phyloP scores from a whole-genome alignment of 106 monocot species.

The Platanthera zijinensis region DNA sequence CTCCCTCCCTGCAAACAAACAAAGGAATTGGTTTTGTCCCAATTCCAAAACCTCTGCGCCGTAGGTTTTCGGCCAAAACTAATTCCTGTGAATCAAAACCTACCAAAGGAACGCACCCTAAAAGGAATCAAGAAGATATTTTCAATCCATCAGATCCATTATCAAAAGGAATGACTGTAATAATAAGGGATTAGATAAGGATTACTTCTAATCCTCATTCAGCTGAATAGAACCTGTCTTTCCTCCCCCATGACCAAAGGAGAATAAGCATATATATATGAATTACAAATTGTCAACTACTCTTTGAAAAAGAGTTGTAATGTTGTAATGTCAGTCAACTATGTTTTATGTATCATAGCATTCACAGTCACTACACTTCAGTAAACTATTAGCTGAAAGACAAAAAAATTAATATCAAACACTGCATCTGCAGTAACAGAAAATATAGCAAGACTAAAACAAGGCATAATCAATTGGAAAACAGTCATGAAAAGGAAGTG shows the following conservation, averaged over 20 bases:
- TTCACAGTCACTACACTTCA: neutral
- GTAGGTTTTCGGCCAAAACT: too few relatives aligned
- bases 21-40: too few relatives aligned
- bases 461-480: neutral
- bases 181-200: too few relatives aligned
- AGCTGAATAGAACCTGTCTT: neutral
- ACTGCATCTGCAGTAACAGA: neutral
- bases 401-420: neutral
- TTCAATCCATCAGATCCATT: too few relatives aligned
- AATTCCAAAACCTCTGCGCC: too few relatives aligned
- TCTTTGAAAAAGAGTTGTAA: neutral
- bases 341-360: neutral
- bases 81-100: too few relatives aligned
- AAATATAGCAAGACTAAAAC: neutral
- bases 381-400: neutral
- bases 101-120: too few relatives aligned
- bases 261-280: neutral
- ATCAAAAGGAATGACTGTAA: too few relatives aligned
- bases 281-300: neutral
- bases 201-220: neutral
- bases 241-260: neutral
- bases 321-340: neutral
- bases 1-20: too few relatives aligned
- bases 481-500: neutral
- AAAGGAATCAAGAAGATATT: too few relatives aligned